phyloP scores from a whole-genome alignment of 768 basidiomycete species.

The Boletus coccyginus region DNA sequence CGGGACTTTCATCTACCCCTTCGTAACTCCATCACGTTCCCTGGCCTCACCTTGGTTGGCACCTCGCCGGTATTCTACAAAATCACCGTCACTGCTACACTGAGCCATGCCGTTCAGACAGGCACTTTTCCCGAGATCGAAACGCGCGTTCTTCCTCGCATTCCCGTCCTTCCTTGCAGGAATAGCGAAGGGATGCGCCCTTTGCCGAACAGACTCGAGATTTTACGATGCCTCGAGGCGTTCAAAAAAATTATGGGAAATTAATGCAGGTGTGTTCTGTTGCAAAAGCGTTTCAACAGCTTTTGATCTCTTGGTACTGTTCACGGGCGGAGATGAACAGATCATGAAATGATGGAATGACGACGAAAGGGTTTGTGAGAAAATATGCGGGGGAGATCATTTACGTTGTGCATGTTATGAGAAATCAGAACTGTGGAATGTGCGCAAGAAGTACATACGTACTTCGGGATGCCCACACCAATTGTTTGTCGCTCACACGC shows the following conservation, averaged over 20 bases:
- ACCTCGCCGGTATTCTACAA: not conserved
- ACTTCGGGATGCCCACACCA: too few species aligned
- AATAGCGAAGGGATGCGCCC: not conserved
- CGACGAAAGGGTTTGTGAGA: too few species aligned
- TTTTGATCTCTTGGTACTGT: too few species aligned
- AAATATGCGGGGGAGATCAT: too few species aligned
- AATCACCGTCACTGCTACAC: not conserved
- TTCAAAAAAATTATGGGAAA: not conserved
- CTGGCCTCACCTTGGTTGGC: too few species aligned
- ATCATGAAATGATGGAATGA: too few species aligned
- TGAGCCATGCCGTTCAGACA: not conserved
- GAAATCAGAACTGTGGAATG: too few species aligned
- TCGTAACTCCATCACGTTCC: not conserved
- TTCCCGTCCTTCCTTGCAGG: not conserved
- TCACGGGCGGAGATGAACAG: too few species aligned
- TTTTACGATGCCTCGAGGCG: not conserved
- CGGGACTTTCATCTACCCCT: not conserved
- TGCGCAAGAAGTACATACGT: too few species aligned
- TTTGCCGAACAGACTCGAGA: not conserved
- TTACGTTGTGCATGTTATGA: too few species aligned
- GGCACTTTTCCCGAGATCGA: not conserved
- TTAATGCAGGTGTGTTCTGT: not conserved
- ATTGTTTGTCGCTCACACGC: too few species aligned
- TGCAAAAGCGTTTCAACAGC: not conserved
- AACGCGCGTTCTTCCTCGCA: not conserved